Evolutionary conservation across 2,329 filamentous ascomycete species (phyloP), one percentile per base, ranked within the genome.

Genomic region (Diaporthe sp.): DNA sequence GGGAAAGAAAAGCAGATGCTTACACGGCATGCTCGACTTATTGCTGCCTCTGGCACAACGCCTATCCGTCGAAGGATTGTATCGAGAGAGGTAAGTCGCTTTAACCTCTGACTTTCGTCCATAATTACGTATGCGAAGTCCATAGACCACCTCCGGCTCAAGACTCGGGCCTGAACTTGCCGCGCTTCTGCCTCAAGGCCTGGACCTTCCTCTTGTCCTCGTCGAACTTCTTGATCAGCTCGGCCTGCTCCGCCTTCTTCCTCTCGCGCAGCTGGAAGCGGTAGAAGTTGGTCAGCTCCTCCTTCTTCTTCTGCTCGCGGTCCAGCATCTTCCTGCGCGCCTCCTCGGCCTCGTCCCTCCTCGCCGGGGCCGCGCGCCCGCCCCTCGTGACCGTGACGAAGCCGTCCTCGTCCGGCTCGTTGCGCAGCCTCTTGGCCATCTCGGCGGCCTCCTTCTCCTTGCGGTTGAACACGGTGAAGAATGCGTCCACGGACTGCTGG

Each of bases 371-470:
- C 9, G 89, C 89, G 75, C 93, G 88, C 53, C 94, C 94, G 37
- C 95, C 95, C 73, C 94, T 90, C 1, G 93, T 94, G 34, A 99
- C 97, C 4, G 96, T 98, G 67, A 98, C 90, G 83, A 99, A 99
- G 2, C 97, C 97, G 83, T 99, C 97, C 81, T 95, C 96, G 83
- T 99, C 97, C 0, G 96, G 95, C 80, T 95, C 92, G 79, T 94
- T 93, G 76, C 94, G 92, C 77, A 93, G 86, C 73, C 90, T 86
- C 85, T 91, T 92, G 82, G 85, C 93, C 82, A 87, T 89, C 85
- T 86, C 92, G 78, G 81, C 89, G 79, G 87, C 92, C 84, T 88
- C 93, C 85, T 84, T 91, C 88, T 90, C 94, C 85, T 88, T 94
- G 86, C 82, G 90, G 86, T 88, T 94, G 86, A 95, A 98, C n/a